phyloP scores from a whole-genome alignment of 1,284 basidiomycete species.

The Malassezia yamatoensis region DNA sequence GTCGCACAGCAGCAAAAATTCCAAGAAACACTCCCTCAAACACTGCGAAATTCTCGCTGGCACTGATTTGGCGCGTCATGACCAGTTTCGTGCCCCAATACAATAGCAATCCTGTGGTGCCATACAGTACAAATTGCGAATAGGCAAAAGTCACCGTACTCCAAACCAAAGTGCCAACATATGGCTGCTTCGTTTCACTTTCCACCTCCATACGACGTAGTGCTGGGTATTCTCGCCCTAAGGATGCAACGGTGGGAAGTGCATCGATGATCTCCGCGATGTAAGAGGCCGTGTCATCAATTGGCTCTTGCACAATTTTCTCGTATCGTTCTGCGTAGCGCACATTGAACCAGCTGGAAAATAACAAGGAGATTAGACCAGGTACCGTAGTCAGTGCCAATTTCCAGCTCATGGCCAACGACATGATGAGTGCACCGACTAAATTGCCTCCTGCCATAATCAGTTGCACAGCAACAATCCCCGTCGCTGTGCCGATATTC shows the following conservation, averaged over 20 bases:
- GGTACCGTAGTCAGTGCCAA: constrained; percentile 47
- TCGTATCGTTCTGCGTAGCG: constrained; percentile 43
- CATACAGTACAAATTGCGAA: constrained; percentile 45
- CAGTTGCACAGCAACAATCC: constrained; percentile 49
- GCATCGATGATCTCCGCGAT: constrained; percentile 50
- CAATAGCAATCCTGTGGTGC: constrained; percentile 47
- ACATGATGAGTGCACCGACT: constrained; percentile 47
- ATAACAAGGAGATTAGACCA: constrained; percentile 39
- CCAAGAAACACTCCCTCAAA: constrained; percentile 50
- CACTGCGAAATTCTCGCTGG: constrained; percentile 29
- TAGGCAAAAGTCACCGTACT: constrained; percentile 47
- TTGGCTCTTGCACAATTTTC: constrained; percentile 34
- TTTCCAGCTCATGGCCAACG: constrained; percentile 48
- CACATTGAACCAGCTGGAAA: constrained; percentile 43
- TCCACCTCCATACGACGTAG: constrained; percentile 36
- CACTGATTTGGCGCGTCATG: constrained; percentile 27
- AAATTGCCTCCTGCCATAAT: constrained; percentile 44
- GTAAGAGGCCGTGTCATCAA: constrained; percentile 39
- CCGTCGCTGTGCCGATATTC: constrained; percentile 48
- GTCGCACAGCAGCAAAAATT: constrained; percentile 38
- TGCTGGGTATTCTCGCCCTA: constrained; percentile 48
- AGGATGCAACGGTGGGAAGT: constrained; percentile 48
- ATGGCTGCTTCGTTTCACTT: constrained; percentile 23
- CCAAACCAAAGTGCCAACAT: constrained; percentile 30
- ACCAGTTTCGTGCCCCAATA: constrained; percentile 47